Conservation (phyloP, 257 asterid genomes). For the Ilex aquifolium region DNA sequence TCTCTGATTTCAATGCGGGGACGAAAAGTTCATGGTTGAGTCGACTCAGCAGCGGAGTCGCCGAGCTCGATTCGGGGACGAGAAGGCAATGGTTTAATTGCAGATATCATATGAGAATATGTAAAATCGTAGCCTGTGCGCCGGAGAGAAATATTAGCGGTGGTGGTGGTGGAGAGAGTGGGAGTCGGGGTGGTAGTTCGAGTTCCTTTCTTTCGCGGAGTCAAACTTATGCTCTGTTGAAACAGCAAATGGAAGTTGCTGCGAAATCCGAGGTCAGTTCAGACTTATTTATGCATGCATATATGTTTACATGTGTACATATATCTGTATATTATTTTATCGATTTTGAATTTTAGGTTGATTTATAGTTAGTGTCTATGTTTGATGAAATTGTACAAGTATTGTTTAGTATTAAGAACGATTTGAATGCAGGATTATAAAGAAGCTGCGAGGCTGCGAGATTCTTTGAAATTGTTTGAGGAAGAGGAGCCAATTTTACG, state of each 20-base stretch:
- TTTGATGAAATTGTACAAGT: too few species aligned
- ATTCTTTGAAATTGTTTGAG: slow-evolving; percentile 63
- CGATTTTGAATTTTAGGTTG: slow-evolving; percentile 2
- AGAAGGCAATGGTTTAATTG: slow-evolving; percentile 19
- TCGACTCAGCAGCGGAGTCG: slow-evolving; percentile 22
- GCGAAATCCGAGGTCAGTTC: slow-evolving; percentile 66
- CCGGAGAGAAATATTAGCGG: slow-evolving; percentile 18
- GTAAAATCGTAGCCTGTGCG: slow-evolving; percentile 41
- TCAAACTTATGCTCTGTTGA: slow-evolving; percentile 66
- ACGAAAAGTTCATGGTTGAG: slow-evolving; percentile 23
- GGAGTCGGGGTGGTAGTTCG: slow-evolving; percentile 28
- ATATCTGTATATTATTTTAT: not conserved
- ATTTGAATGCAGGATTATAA: slow-evolving; percentile 45
- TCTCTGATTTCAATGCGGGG: slow-evolving; percentile 22
- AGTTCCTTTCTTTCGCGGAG: slow-evolving; percentile 45
- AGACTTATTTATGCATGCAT: not conserved
- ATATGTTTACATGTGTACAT: not conserved
- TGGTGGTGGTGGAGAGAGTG: slow-evolving; percentile 20
- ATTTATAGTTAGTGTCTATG: not conserved
- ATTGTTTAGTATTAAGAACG: not conserved
- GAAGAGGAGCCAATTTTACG: slow-evolving; percentile 79
- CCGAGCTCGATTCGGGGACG: slow-evolving; percentile 5
- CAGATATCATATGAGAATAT: slow-evolving; percentile 14
- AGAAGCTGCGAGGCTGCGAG: slow-evolving; percentile 85
- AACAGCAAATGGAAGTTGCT: slow-evolving; percentile 81